Percentiles rank a stretch among this genome's conserved stretches.
Conservation (phyloP, 768 basidiomycete genomes). For the Lactarius hatsudake region DNA sequence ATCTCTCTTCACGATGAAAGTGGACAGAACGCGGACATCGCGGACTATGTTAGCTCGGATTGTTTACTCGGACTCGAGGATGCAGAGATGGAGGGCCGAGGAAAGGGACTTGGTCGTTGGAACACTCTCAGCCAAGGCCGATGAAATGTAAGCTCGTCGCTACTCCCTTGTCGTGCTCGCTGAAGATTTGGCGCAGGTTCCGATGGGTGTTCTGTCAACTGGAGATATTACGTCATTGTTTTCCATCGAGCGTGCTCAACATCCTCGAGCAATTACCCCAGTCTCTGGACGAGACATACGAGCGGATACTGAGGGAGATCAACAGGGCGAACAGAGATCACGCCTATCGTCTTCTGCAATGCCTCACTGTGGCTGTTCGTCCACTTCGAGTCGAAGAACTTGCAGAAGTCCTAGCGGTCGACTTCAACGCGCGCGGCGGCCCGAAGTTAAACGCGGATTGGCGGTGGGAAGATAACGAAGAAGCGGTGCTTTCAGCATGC, state of each 20-base stretch:
- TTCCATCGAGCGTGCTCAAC: neutral
- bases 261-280: neutral
- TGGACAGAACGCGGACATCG: neutral
- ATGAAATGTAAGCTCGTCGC: neutral
- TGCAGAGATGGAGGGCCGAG: neutral
- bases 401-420: neutral
- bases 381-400: constrained; percentile 1
- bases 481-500: neutral
- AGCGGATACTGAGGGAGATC: neutral
- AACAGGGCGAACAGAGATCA: neutral
- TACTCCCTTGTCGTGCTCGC: neutral
- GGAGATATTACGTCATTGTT: neutral
- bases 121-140: neutral
- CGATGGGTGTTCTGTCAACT: constrained; percentile 3
- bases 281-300: constrained; percentile 2
- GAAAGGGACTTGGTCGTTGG: no score
- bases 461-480: neutral
- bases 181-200: neutral
- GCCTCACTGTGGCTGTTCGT: no score
- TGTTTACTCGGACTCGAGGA: neutral
- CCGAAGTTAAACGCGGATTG: neutral
- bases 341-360: neutral
- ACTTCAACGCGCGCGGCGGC: neutral
- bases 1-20: neutral
- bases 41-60: neutral